These are phyloP conservation scores for Yarrowia sp. DNA, from an alignment of 805 yeast genomes.

Conservation along the genomic window DNA sequence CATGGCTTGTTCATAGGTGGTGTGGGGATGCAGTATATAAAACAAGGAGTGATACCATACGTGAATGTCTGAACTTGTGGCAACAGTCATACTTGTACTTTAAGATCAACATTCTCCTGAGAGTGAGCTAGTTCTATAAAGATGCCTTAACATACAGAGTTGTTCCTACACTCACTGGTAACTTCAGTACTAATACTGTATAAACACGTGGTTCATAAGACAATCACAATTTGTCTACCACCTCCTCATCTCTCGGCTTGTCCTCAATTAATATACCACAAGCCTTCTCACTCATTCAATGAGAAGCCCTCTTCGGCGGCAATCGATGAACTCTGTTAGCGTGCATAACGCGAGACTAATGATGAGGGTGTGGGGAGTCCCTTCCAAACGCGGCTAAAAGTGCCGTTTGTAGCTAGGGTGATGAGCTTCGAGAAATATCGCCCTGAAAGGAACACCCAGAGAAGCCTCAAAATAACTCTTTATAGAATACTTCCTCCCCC, in stretches of 20 bases:
- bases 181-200: too few species aligned
- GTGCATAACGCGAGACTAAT: not conserved
- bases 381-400: not conserved
- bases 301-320: not conserved
- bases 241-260: not conserved
- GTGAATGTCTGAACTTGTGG: too few species aligned
- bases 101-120: too few species aligned
- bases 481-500: not conserved
- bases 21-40: too few species aligned
- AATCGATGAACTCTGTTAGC: conserved; percentile 4
- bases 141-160: too few species aligned
- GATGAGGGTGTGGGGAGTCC: not conserved
- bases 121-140: too few species aligned
- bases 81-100: too few species aligned
- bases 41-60: too few species aligned
- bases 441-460: not conserved
- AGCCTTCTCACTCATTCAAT: not conserved
- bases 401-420: not conserved
- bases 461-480: not conserved
- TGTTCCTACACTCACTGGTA: too few species aligned
- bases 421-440: not conserved
- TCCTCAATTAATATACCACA: not conserved
- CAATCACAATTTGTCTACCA: not conserved
- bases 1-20: too few species aligned
- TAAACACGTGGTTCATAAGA: too few species aligned